Base-by-base conservation (phyloP, 345 rosid genomes). In the Citrus glauca region DNA sequence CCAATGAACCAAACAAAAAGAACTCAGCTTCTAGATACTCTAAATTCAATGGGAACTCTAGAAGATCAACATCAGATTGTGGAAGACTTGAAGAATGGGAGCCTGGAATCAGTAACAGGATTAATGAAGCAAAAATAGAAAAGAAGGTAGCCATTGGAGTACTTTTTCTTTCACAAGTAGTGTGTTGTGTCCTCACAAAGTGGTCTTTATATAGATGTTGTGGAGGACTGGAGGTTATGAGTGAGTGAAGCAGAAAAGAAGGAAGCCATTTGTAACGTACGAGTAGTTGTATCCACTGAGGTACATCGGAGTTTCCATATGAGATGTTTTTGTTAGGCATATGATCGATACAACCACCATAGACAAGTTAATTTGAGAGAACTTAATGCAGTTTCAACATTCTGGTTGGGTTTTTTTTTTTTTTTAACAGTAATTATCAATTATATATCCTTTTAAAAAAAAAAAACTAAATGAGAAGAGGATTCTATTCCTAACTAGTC, bases 1-100 rank as follows among this genome's bases (percentile, higher is more conserved):
- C 98, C 78, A 86, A 37, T 2, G 97, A 81, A 33, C 93, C 98
- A 59, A 69, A 84, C 83, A 92, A 76, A 86, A 96, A 92, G 83
- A 94, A 91, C 87, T 94, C 99, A 3, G 99, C 98, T 79, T 96
- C 99, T 28, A 96, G 81, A 76, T 90, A 96, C 84, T 92, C 98
- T 32, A 96, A 76, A 83, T 96, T 96, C 65, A 94, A 76, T 7
- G 99, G 93, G 70, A 96, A 92, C 88, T 94, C 97, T 42, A 96
- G 57, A 40, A 94, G 79, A 79, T 88, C 88, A 11, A 82, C 80
- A 60, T 90, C 91, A 0, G 77, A 63, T 28, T 50, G 27, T 1
- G 91, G 89, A 59, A 86, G 50, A 20, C 0, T 7, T 4, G 72
- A 83, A 64, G 77, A 75, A 74, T 66, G 61, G 30, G 79, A 80